phyloP scores from a whole-genome alignment of 2,329 filamentous ascomycete genomes.

The Xylaria multiplex region DNA sequence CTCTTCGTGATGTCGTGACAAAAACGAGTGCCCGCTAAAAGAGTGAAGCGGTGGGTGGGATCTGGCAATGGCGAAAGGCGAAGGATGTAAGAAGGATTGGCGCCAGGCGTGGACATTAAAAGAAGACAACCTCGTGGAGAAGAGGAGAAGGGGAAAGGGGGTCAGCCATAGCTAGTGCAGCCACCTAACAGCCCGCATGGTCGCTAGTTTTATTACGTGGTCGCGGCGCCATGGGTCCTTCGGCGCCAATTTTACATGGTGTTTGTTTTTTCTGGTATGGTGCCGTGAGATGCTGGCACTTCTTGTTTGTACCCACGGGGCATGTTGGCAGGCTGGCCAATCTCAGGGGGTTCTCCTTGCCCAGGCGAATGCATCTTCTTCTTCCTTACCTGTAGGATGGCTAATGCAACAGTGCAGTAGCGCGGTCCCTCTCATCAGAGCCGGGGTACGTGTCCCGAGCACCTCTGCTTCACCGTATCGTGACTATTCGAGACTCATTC shows the following conservation, averaged over 20 bases:
- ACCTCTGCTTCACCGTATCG: conserved; percentile 29
- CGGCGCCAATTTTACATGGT: conserved; percentile 43
- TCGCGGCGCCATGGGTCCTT: conserved; percentile 44
- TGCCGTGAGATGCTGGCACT: conserved; percentile 29
- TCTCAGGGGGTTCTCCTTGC: conserved; percentile 27
- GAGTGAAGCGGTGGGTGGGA: conserved; percentile 79
- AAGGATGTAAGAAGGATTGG: conserved; percentile 62
- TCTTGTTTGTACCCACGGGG: conserved; percentile 32
- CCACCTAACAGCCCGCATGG: conserved; percentile 51
- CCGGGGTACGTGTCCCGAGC: conserved; percentile 26
- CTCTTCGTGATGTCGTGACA: conserved; percentile 48
- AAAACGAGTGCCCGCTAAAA: conserved; percentile 85
- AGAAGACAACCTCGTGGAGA: conserved; percentile 57
- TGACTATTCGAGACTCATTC: conserved; percentile 8
- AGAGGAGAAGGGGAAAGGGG: conserved; percentile 52
- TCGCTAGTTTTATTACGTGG: conserved; percentile 55
- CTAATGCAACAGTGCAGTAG: neutral
- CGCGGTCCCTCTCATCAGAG: conserved; percentile 21
- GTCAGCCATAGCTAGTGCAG: conserved; percentile 44
- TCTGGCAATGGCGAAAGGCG: conserved; percentile 59
- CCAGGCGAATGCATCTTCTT: conserved; percentile 12
- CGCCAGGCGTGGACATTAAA: conserved; percentile 63
- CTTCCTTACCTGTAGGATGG: conserved; percentile 8
- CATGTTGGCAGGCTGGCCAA: conserved; percentile 26
- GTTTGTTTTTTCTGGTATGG: conserved; percentile 39